Percentiles rank a stretch among this genome's conserved stretches.
Conservation (phyloP, 495 filamentous ascomycete genomes). For the Hyaloscypha bicolor region DNA sequence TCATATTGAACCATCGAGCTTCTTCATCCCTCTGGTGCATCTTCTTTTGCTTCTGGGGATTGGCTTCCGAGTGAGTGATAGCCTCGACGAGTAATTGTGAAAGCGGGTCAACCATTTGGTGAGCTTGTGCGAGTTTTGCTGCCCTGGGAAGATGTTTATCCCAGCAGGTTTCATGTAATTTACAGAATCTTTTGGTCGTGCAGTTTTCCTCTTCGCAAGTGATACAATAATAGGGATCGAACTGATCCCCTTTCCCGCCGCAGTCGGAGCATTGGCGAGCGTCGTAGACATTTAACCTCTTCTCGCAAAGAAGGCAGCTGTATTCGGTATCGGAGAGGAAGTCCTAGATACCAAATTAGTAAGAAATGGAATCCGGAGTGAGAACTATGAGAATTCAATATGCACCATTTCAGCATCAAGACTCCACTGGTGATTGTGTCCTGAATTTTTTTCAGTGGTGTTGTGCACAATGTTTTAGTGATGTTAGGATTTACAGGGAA, state of each 20-base stretch:
- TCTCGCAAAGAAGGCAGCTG: not conserved
- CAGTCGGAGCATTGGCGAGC: constrained; percentile 15
- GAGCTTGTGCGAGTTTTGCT: not conserved
- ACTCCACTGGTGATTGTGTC: not conserved
- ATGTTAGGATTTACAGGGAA: too few species aligned
- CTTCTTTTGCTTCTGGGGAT: not conserved
- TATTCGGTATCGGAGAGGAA: not conserved
- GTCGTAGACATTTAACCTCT: not conserved
- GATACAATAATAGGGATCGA: constrained; percentile 3
- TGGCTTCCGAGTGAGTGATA: not conserved
- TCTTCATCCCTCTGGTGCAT: not conserved
- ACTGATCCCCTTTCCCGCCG: not conserved
- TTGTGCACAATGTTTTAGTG: too few species aligned
- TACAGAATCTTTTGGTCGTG: not conserved
- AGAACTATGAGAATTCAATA: not conserved
- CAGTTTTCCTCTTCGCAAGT: not conserved
- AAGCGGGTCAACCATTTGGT: not conserved
- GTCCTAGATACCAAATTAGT: not conserved
- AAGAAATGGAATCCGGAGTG: not conserved
- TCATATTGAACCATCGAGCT: constrained; percentile 6
- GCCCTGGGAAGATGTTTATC: not conserved
- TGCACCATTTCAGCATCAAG: not conserved
- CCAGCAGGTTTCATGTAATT: not conserved
- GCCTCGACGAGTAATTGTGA: not conserved
- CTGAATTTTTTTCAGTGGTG: not conserved